These are phyloP conservation scores for Penicillium fuscoglaucum DNA, from an alignment of 2,329 filamentous ascomycete species.

Conservation along the genomic window DNA sequence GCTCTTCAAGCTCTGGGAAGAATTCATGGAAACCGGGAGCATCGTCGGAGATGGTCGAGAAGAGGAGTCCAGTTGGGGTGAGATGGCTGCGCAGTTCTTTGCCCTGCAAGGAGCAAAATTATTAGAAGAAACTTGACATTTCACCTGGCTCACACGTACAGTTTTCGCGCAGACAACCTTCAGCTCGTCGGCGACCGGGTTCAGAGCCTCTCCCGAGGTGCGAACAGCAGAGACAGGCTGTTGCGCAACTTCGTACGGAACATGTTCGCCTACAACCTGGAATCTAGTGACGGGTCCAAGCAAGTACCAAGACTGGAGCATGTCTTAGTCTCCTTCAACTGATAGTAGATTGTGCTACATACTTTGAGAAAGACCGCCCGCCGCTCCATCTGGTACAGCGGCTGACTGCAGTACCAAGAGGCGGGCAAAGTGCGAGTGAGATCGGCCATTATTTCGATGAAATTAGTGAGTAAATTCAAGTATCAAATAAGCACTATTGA, in stretches of 20 bases:
- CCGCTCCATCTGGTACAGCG: slow-evolving; percentile 53
- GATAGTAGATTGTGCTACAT: neutral
- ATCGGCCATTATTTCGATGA: slow-evolving; percentile 31
- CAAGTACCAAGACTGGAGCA: slow-evolving; percentile 52
- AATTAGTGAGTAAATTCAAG: neutral
- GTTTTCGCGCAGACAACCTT: slow-evolving; percentile 40
- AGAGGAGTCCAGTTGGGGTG: slow-evolving; percentile 55
- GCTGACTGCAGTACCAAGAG: slow-evolving; percentile 53
- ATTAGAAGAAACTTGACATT: neutral
- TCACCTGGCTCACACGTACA: slow-evolving; percentile 22
- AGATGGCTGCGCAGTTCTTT: slow-evolving; percentile 39
- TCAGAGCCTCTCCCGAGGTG: slow-evolving; percentile 31
- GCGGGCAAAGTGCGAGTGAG: slow-evolving; percentile 50
- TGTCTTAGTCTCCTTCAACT: slow-evolving; percentile 7
- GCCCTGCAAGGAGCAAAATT: slow-evolving; percentile 7
- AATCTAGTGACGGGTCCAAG: slow-evolving; percentile 56
- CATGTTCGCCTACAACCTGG: slow-evolving; percentile 39
- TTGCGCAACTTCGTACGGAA: slow-evolving; percentile 55
- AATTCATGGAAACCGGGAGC: slow-evolving; percentile 54
- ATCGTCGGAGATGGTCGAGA: slow-evolving; percentile 52
- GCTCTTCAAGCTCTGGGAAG: slow-evolving; percentile 53
- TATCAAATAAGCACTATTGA: neutral
- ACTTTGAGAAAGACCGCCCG: slow-evolving; percentile 53
- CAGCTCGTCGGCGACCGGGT: slow-evolving; percentile 38
- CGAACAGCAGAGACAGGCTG: slow-evolving; percentile 44